Percentiles rank a stretch among this genome's conserved stretches.
Conservation (phyloP, 805 yeast genomes). For the Yarrowia sp. region DNA sequence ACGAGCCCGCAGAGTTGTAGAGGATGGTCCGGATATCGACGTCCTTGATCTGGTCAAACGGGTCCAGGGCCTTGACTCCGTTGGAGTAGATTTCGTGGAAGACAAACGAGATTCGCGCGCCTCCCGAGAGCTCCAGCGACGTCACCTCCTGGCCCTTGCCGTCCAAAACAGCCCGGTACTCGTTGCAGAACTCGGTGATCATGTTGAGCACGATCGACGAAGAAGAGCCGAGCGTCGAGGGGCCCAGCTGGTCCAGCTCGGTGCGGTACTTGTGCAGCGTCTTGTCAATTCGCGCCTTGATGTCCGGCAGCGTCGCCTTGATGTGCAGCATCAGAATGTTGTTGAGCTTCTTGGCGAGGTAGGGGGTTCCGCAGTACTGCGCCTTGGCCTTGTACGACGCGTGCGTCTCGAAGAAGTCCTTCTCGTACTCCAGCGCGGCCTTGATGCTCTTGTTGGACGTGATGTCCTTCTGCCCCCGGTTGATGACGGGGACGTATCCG, state of each 20-base stretch:
- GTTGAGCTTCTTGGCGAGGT: conserved; percentile 86
- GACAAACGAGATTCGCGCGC: conserved; percentile 95
- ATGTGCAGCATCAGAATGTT: conserved; percentile 87
- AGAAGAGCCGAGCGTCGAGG: conserved; percentile 58
- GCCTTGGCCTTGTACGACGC: conserved; percentile 90
- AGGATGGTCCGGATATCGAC: conserved; percentile 93
- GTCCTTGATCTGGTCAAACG: conserved; percentile 93
- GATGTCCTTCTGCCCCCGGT: conserved; percentile 96
- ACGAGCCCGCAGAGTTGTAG: conserved; percentile 94
- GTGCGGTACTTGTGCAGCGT: conserved; percentile 79
- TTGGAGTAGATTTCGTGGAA: conserved; percentile 95
- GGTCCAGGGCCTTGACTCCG: conserved; percentile 89
- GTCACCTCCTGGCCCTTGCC: conserved; percentile 91
- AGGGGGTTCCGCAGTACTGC: conserved; percentile 98
- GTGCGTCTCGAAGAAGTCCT: conserved; percentile 78
- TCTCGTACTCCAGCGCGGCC: conserved; percentile 81
- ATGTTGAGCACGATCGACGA: conserved; percentile 84
- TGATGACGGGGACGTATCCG: conserved; percentile 95
- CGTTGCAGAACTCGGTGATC: conserved; percentile 90
- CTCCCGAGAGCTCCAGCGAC: conserved; percentile 90
- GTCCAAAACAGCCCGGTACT: conserved; percentile 83
- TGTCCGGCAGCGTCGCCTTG: conserved; percentile 84
- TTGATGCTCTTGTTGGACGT: conserved; percentile 83
- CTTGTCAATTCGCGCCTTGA: conserved; percentile 82
- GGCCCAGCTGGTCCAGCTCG: conserved; percentile 76